Evolutionary conservation across 192 early-diverging fungal species (phyloP).

Genomic region (Funneliformis mosseae): DNA sequence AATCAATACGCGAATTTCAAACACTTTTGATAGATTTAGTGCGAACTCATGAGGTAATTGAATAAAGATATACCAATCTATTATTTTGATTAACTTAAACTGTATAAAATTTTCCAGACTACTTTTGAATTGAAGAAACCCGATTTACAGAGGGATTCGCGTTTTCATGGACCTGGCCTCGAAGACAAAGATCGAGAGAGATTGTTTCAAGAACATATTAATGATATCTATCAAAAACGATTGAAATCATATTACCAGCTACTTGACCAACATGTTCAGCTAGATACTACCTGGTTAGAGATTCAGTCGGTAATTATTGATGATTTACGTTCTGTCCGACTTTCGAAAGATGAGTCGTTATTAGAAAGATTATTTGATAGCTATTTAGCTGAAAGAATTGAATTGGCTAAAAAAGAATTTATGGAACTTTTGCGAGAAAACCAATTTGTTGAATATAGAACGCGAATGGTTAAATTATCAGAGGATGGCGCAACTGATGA

Average conservation of each 20-base stretch:
- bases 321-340: constrained; percentile 46
- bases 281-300: constrained; percentile 52
- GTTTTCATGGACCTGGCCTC: constrained; percentile 44
- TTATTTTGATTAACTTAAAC: background rate
- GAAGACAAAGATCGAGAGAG: constrained; percentile 37
- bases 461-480: constrained; percentile 48
- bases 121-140: constrained; percentile 39
- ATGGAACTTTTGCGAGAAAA: constrained; percentile 51
- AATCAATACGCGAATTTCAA: constrained; percentile 49
- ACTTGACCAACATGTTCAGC: constrained; percentile 40
- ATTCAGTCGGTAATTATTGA: constrained; percentile 35
- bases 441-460: constrained; percentile 56
- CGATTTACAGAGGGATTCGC: constrained; percentile 48
- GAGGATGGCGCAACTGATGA: constrained; percentile 47
- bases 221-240: constrained; percentile 43
- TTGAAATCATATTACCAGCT: constrained; percentile 46
- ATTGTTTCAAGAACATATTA: constrained; percentile 50
- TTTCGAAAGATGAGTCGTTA: constrained; percentile 35
- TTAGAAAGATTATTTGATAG: constrained; percentile 42
- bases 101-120: background rate
- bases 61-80: background rate
- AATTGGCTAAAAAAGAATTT: constrained; percentile 44
- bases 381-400: constrained; percentile 37
- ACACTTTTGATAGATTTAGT: constrained; percentile 56
- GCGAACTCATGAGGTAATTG: constrained; percentile 49